Evolutionary conservation across 192 early-diverging fungal genomes (phyloP), one percentile per base, ranked within the genome.

Genomic region (Dissophora globulifera): DNA sequence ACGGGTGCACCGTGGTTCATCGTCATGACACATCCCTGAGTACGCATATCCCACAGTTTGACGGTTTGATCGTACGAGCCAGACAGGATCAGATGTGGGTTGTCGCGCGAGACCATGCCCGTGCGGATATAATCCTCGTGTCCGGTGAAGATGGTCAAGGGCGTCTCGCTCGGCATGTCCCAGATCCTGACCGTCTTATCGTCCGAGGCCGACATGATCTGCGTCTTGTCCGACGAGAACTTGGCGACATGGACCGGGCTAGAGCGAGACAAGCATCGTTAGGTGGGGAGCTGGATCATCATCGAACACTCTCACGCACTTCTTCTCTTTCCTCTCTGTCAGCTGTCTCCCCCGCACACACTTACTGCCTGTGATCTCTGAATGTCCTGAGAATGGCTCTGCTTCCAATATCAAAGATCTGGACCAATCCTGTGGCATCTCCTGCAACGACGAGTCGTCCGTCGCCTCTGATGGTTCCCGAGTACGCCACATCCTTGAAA

Each of bases 31-130:
- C 93, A 91, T 17, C 51, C 55, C 57, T 91, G 88, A 25, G 91
- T 81, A 27, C 96, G 88, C 65, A 91, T 75, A 79, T 99, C 97
- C 94, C 94, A 99, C 19, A 98, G 80, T 61, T 89, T 89, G 27
- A 98, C 89, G 25, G 94, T 95, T 66, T 97, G 94, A 82, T 99
- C 97, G 67, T 99, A 99, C 1, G 96, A 97, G 8, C 96, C 95
- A 2, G 94, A 88, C 15, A 90, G 68, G 50, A 99, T 69, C 59
- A 99, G 55, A 42, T 93, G 85, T 40, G 93, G 91, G 79, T 95
- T 96, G 26, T 90, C 88, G 31, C 81, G 75, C 41, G 84, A 87
- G 60, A 94, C 86, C 43, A 86, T 78, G 10, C 88, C 95, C 23
- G 88, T 80, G 16, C 95, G 91, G 51, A 98, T 90, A 69, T 99